phyloP scores from a whole-genome alignment of 2,329 filamentous ascomycete genomes.

The Passalora sequoiae region DNA sequence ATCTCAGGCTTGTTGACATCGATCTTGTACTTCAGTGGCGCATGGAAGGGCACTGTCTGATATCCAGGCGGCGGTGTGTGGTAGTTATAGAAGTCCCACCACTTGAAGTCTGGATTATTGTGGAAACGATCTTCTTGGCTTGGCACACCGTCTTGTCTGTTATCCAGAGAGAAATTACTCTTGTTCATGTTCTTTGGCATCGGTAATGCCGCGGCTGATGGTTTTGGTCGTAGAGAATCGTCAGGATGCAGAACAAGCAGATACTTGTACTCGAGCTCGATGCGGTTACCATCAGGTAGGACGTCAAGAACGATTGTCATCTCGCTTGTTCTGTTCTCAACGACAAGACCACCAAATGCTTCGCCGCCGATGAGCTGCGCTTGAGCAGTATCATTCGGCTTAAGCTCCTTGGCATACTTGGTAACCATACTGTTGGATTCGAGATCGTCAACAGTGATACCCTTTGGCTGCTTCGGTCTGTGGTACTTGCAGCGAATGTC shows the following conservation, averaged over 20 bases:
- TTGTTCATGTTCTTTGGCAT: conserved; percentile 53
- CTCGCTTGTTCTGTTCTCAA: conserved; percentile 75
- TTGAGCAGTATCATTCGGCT: conserved; percentile 73
- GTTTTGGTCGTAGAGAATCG: conserved; percentile 68
- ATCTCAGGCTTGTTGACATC: conserved; percentile 68
- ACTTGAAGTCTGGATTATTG: conserved; percentile 43
- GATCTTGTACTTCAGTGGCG: conserved; percentile 57
- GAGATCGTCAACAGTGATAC: conserved; percentile 52
- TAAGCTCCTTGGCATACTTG: conserved; percentile 62
- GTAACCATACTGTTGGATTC: conserved; percentile 66
- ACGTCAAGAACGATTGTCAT: conserved; percentile 73
- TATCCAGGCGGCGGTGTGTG: conserved; percentile 38
- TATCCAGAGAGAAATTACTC: conserved; percentile 42
- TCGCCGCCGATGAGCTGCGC: conserved; percentile 78
- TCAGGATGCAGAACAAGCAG: conserved; percentile 66
- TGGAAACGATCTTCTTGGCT: conserved; percentile 45
- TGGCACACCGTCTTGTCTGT: conserved; percentile 48
- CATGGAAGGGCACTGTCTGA: conserved; percentile 35
- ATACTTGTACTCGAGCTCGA: conserved; percentile 84
- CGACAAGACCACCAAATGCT: conserved; percentile 82
- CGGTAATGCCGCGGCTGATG: conserved; percentile 65
- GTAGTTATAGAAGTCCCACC: conserved; percentile 65
- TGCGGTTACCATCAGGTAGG: conserved; percentile 70
- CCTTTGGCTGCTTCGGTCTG: conserved; percentile 77
- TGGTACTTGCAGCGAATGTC: conserved; percentile 95